phyloP scores from a whole-genome alignment of 257 asterid species.

The Nicotiana undulata region DNA sequence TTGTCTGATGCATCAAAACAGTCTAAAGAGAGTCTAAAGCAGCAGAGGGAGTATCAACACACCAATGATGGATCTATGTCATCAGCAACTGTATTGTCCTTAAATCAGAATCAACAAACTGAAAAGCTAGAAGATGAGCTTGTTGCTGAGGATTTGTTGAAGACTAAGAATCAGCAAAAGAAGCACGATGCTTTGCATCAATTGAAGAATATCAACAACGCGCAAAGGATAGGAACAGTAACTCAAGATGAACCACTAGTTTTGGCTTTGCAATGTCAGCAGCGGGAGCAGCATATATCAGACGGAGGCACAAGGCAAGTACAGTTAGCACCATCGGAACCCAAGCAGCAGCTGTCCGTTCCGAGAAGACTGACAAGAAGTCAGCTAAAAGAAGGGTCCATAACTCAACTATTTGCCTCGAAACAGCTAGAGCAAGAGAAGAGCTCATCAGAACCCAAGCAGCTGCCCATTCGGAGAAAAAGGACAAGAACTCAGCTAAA shows the following conservation, averaged over 20 bases:
- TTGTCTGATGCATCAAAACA: background rate
- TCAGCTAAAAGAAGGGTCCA: background rate
- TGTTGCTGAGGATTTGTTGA: background rate
- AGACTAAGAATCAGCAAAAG: slow-evolving; percentile 1
- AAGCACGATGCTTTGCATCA: background rate
- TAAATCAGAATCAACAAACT: background rate
- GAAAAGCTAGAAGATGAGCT: background rate
- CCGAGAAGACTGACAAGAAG: background rate
- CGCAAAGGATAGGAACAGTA: background rate
- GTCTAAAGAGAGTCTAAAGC: background rate
- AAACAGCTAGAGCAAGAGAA: background rate
- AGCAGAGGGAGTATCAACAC: slow-evolving; percentile 4
- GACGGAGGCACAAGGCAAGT: background rate
- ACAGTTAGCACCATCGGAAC: background rate
- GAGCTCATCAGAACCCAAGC: background rate
- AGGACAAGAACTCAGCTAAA: background rate
- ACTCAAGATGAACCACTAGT: background rate
- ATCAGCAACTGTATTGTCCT: background rate
- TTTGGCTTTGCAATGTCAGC: background rate
- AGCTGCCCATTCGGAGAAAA: background rate
- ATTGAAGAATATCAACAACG: background rate
- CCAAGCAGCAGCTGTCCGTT: background rate
- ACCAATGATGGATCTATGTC: background rate
- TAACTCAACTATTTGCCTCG: background rate
- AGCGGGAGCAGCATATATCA: background rate